Base-by-base conservation (phyloP, 2,329 filamentous ascomycete genomes). In the Trichoderma koningii region DNA sequence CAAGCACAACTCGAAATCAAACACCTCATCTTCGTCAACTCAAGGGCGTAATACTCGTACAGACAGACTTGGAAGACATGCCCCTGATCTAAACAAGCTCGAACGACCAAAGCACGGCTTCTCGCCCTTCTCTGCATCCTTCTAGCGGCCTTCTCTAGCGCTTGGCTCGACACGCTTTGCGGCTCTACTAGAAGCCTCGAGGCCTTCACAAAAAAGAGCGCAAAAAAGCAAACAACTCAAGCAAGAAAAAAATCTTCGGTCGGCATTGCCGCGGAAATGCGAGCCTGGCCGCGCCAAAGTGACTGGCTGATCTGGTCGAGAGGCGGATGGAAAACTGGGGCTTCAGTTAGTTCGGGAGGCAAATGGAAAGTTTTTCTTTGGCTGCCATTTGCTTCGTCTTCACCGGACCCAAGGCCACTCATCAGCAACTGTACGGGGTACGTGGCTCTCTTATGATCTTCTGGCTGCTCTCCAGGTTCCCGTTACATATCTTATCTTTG, bases 61-160 rank as follows among this genome's bases (percentile, higher is more conserved):
- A n/a, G 7, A 47, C n/a, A 19, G 28, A 30, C n/a, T n/a, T n/a
- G n/a, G 30, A 30, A 9, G 7, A 3, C 9, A 3, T 14, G 12
- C 48, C 44, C 34, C 34, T 38, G 34, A 38, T 3, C 15, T 38
- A 19, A 34, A 19, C 15, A 41, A 34, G 44, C 28, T 19, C 12
- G 28, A 28, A 28, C 28, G 7, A 28, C 28, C 28, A 28, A 28
- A 28, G 28, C 28, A 52, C 42, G 23, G 17, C 51, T 63, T 34
- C 9, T 34, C 30, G 30, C 34, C 34, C 34, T 38, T 64, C 61
- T 55, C 30, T 56, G 52, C 61, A 45, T 55, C 52, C 52, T 64
- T 64, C 61, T 64, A 64, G 61, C 61, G 61, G 42, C 30, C 28
- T 64, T 64, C 61, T 55, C 44, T 64, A 56, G 42, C 52, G 61